Base-by-base conservation (phyloP, 2,329 filamentous ascomycete genomes). In the Fusarium burgessii region DNA sequence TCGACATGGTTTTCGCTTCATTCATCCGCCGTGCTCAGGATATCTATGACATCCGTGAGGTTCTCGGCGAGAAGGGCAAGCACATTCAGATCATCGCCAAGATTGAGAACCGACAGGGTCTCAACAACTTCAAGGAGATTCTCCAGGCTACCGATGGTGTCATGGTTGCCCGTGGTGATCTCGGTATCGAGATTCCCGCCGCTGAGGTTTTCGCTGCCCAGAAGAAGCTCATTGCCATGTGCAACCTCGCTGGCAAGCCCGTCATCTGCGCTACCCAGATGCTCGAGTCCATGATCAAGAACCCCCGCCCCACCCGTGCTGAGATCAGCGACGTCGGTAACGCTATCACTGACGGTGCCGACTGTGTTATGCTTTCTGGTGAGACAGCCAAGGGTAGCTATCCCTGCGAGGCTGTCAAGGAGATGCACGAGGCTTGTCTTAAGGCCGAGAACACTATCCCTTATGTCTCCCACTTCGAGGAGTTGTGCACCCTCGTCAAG, bases 221-320 rank as follows among this genome's bases (percentile, higher is more conserved):
- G 89, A 99, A 99, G 92, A 99, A 99, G 93, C 95, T 99, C 90
- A 99, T 99, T 84, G 95, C 96, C 85, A 98, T 98, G 91, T 99
- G 96, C 91, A 99, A 99, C 88, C 91, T 98, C 80, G 95, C 94
- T 76, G 96, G 96, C 84, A 99, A 99, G 90, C 96, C 96, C 76
- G 95, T 95, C 82, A 98, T 99, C 82, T 98, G 95, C 85, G 96
- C 96, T 66, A 99, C 96, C 42, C 96, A 99, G 88, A 99, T 99
- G 96, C 90, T 99, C 76, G 96, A 99, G 90, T 97, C 94, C 73
- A 99, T 99, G 96, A 99, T 97, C 84, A 98, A 97, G 89, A 99
- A 99, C 88, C 96, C 96, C 75, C 93, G 96, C 71, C 96, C 96
- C 55, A 99, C 96, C 72, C 94, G 96, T 84, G 96, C 96, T 73